Percentiles rank a stretch among this genome's conserved stretches.
These are phyloP conservation scores for Citrus reticulata DNA, from an alignment of 345 rosid genomes.

Conservation along the genomic window DNA sequence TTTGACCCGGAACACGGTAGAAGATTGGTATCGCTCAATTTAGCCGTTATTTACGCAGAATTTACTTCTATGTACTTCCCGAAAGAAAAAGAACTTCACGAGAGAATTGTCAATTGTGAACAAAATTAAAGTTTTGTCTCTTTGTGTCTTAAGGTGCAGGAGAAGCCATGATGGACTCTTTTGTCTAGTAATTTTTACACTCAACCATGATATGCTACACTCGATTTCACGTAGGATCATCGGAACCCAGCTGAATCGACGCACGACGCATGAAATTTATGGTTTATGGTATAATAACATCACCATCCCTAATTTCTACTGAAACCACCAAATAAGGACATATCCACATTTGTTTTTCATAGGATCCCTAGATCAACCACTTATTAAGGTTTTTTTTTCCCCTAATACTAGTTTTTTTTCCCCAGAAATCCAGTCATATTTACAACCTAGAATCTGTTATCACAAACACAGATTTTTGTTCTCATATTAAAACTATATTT, in stretches of 20 bases:
- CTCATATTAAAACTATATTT: no score
- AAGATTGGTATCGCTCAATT: not conserved
- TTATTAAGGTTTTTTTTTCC: no score
- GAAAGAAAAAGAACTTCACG: not conserved
- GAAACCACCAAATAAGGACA: not conserved
- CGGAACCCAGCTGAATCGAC: not conserved
- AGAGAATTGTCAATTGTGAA: conserved; percentile 2
- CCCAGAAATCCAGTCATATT: no score
- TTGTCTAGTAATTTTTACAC: not conserved
- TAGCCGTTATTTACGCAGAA: not conserved
- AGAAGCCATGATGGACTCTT: not conserved
- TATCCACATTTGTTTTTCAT: not conserved
- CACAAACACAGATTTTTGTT: no score
- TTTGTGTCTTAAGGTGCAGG: not conserved
- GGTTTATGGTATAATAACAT: not conserved
- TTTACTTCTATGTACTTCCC: not conserved
- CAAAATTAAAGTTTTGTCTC: conserved; percentile 9
- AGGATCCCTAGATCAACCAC: not conserved
- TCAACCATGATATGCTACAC: not conserved
- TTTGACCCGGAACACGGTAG: not conserved
- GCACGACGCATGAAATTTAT: not conserved
- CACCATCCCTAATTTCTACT: not conserved
- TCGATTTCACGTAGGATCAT: not conserved
- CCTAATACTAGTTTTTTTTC: no score
- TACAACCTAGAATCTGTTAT: no score